These are phyloP conservation scores for Epichloe gansuensis DNA, from an alignment of 2,329 filamentous ascomycete species.

Conservation along the genomic window DNA sequence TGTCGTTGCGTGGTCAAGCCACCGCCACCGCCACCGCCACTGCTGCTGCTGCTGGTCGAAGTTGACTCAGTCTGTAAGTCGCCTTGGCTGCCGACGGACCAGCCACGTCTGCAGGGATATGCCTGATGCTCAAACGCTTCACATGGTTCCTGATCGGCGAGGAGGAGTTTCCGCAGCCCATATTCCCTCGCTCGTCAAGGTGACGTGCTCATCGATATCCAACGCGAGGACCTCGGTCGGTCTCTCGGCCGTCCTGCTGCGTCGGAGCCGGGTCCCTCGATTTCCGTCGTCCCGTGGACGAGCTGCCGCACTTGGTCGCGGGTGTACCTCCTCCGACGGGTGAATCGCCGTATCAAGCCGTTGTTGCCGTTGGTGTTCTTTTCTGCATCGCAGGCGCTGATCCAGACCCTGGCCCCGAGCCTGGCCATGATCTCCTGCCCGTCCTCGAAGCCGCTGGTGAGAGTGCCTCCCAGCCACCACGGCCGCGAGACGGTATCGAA, in stretches of 20 bases:
- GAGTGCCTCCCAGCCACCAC: slow-evolving; percentile 49
- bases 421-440: slow-evolving; percentile 32
- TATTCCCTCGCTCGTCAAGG: slow-evolving; percentile 28
- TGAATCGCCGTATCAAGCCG: slow-evolving; percentile 38
- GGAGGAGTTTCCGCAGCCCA: slow-evolving; percentile 10
- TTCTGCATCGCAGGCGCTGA: slow-evolving; percentile 40
- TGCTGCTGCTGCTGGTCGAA: background rate
- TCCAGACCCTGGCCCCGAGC: slow-evolving; percentile 7
- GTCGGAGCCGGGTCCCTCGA: background rate
- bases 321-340: slow-evolving; percentile 33
- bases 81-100: background rate
- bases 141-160: background rate
- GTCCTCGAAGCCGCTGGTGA: slow-evolving; percentile 42
- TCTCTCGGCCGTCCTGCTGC: slow-evolving; percentile 6
- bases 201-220: slow-evolving; percentile 29
- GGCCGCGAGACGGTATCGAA: slow-evolving; percentile 48
- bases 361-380: slow-evolving; percentile 36
- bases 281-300: slow-evolving; percentile 9
- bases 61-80: background rate
- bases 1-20: background rate
- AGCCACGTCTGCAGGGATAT: background rate
- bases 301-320: slow-evolving; percentile 32
- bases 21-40: background rate
- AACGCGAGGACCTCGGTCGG: slow-evolving; percentile 31
- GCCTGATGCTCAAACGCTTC: slow-evolving; percentile 2